These are phyloP conservation scores for Deinandra increscens DNA, from an alignment of 129 eudicot species.

Conservation along the genomic window DNA sequence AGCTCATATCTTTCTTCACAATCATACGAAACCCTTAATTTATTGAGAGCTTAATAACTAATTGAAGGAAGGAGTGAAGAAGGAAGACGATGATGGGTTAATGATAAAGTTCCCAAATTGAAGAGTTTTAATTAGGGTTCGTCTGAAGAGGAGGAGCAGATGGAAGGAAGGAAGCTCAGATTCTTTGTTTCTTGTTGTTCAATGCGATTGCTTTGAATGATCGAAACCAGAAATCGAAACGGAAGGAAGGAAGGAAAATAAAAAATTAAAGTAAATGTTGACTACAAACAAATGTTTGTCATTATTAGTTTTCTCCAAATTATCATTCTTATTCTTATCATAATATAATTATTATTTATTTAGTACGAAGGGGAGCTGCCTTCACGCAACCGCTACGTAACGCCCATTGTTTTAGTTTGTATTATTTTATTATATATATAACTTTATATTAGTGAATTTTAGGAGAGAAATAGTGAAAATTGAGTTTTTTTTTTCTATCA, in stretches of 20 bases:
- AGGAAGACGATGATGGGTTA: not conserved
- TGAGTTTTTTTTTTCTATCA: no score
- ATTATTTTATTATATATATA: not conserved
- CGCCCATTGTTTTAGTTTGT: constrained; percentile 25
- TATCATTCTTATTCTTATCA: no score
- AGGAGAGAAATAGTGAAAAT: no score
- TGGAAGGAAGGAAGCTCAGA: constrained; percentile 12
- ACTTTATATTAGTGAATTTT: no score
- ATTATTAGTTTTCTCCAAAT: not conserved
- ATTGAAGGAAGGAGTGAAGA: not conserved
- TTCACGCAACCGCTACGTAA: constrained; percentile 39
- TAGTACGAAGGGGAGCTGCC: constrained; percentile 1
- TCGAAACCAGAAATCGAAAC: not conserved
- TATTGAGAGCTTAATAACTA: not conserved
- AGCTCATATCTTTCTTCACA: constrained; percentile 43
- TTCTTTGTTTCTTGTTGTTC: not conserved
- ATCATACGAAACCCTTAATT: constrained; percentile 26
- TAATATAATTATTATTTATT: not conserved
- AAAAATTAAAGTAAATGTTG: constrained; percentile 4
- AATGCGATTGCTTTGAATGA: constrained; percentile 19
- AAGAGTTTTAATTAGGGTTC: constrained; percentile 25
- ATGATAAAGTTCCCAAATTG: constrained; percentile 2
- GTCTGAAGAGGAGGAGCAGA: constrained; percentile 13
- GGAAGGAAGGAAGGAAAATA: not conserved
- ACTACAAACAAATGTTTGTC: constrained; percentile 21